A percentile compares a stretch with the other conserved stretches of the same genome.
Conservation (phyloP, 768 basidiomycete genomes). For the Exidia glandulosa region DNA sequence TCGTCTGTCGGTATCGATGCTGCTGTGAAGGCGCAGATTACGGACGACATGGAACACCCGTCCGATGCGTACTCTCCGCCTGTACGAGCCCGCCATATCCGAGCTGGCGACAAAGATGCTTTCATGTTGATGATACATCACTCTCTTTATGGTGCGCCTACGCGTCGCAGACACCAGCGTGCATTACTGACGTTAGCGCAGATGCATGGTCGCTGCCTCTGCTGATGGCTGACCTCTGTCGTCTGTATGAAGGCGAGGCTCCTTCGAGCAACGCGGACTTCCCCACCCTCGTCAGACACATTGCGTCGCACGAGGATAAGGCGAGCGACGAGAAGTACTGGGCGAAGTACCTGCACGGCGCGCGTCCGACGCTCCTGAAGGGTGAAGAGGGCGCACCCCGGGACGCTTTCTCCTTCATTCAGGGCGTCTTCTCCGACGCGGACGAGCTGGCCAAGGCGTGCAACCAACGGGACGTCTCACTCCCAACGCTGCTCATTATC, state of each 20-base stretch:
- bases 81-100: conserved; percentile 13
- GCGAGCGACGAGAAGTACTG: neutral
- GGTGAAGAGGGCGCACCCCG: neutral
- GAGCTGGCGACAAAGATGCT: conserved; percentile 7
- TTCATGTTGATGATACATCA: conserved; percentile 31
- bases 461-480: neutral
- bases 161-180: neutral
- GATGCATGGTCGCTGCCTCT: conserved; percentile 34
- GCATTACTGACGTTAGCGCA: neutral
- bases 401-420: neutral
- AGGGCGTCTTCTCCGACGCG: neutral
- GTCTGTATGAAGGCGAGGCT: conserved; percentile 22
- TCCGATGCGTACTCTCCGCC: conserved; percentile 13
- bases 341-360: neutral
- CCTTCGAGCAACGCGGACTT: neutral
- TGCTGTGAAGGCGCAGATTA: conserved; percentile 13
- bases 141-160: conserved; percentile 31
- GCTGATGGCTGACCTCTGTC: conserved; percentile 28
- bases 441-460: neutral
- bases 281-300: neutral
- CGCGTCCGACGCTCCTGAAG: neutral
- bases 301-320: neutral
- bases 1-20: neutral
- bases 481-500: neutral
- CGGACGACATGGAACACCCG: conserved; percentile 5